Base-by-base conservation (phyloP, 805 yeast genomes). In the Starmerella sirachaensis region DNA sequence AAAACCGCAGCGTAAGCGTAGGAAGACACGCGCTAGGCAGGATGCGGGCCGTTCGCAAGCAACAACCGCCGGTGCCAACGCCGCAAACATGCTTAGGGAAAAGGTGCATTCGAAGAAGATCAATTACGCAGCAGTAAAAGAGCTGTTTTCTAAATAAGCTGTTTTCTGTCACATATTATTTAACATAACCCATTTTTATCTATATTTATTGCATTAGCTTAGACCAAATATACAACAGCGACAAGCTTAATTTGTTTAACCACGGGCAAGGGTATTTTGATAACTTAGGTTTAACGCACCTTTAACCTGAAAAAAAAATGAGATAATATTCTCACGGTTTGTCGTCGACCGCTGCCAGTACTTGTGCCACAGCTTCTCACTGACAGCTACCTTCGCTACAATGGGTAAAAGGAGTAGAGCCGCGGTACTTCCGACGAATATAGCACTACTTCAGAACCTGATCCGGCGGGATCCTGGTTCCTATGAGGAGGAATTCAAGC, bases 381-480 rank as follows among this genome's bases (percentile, higher is more conserved):
- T n/a, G n/a, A n/a, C n/a, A n/a, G n/a, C n/a, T n/a, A 23, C 19
- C 12, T 19, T 18, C 10, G n/a, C 21, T 29, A 27, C 5, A 19
- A 88, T 88, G 97, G 94, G 72, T 24, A 82, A 78, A 60, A 71
- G 76, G 58, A 76, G 81, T 62, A 81, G 95, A 70, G 91, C 94
- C 19, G 95, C 96, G 31, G 70, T 86, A 40, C 65, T 88, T 56
- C 97, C 97, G 9, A 81, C 85, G 14, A 91, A 91, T 60, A 80
- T 91, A 55, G 86, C 93, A 26, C 64, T 88, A 45, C 63, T 91
- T 43, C 98, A 91, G 62, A 91, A 91, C 58, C 68, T 91, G 47
- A 93, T 91, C 8, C 78, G 86, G 50, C 70, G 96, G 52, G 98
- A 91, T 58, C 96, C 98, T 2, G 80, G 72, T 50, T 86, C 97